phyloP scores from a whole-genome alignment of 345 rosid species.

The Populus alba region DNA sequence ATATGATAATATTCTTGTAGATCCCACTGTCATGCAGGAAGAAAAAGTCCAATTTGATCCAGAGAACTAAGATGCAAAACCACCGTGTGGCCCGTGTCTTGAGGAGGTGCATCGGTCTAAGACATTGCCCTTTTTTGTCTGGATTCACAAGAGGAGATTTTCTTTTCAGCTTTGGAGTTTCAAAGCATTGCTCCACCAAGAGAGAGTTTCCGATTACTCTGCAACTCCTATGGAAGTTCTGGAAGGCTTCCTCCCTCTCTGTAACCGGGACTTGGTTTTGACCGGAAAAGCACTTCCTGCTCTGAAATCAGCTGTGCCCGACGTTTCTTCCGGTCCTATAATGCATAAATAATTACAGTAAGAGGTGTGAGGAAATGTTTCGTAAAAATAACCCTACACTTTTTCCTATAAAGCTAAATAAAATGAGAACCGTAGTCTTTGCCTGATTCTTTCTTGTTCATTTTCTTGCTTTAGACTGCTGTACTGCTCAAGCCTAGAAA shows the following conservation, averaged over 20 bases:
- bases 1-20: neutral
- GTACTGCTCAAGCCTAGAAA: constrained; percentile 61
- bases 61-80: constrained; percentile 14
- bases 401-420: neutral
- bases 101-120: constrained; percentile 27
- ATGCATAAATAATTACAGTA: neutral
- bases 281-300: constrained; percentile 58
- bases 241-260: constrained; percentile 46
- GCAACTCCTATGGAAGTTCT: constrained; percentile 37
- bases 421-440: constrained; percentile 40
- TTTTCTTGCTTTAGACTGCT: constrained; percentile 47
- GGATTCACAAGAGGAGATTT: constrained; percentile 14
- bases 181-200: constrained; percentile 64
- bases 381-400: neutral
- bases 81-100: constrained; percentile 26
- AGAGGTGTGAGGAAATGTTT: neutral
- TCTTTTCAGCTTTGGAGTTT: constrained; percentile 40
- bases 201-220: constrained; percentile 49
- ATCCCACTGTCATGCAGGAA: neutral
- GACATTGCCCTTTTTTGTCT: constrained; percentile 30
- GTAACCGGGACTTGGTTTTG: constrained; percentile 67
- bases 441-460: constrained; percentile 58
- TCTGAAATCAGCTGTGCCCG: constrained; percentile 59
- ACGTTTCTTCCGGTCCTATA: constrained; percentile 63
- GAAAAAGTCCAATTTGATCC: neutral